Conservation (phyloP, 371 early-diverging fungal genomes). For the Umbelopsis sp. region DNA sequence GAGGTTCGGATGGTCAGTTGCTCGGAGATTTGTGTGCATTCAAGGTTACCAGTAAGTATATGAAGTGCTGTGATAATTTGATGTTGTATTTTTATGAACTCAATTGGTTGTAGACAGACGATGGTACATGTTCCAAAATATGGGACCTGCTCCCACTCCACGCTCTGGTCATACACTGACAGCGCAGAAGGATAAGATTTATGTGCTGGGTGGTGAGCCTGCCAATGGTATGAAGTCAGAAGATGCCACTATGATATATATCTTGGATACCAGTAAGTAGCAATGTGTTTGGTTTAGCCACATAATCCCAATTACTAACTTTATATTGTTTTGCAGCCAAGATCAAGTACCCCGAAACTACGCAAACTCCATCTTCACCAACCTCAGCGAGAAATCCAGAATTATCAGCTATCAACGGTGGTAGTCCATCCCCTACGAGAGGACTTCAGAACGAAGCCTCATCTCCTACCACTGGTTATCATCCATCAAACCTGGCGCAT, state of each 20-base stretch:
- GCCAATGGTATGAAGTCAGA: constrained; percentile 49
- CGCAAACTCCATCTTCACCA: constrained; percentile 26
- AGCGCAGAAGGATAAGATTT: constrained; percentile 63
- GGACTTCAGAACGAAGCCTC: constrained; percentile 21
- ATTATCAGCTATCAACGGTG: neutral
- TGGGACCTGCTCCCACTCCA: constrained; percentile 70
- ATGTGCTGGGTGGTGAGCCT: constrained; percentile 70
- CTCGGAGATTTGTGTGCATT: constrained; percentile 76
- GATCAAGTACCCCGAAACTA: constrained; percentile 66
- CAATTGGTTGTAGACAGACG: constrained; percentile 50
- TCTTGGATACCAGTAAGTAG: constrained; percentile 67
- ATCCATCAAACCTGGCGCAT: constrained; percentile 8
- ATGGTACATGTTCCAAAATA: constrained; percentile 78
- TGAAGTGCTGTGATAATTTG: neutral
- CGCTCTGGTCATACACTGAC: constrained; percentile 68
- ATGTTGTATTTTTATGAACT: neutral
- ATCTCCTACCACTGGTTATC: constrained; percentile 15
- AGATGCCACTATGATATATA: constrained; percentile 55
- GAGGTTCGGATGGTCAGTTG: constrained; percentile 59
- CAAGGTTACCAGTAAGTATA: constrained; percentile 61
- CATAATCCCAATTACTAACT: neutral
- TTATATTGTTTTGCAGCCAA: constrained; percentile 43
- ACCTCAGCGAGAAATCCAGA: constrained; percentile 21
- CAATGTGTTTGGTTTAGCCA: neutral
- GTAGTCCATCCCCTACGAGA: constrained; percentile 25